Evolutionary conservation across 208 protist genomes (phyloP), one percentile per base, ranked within the genome.

Genomic region (Trypanosoma rangeli): DNA sequence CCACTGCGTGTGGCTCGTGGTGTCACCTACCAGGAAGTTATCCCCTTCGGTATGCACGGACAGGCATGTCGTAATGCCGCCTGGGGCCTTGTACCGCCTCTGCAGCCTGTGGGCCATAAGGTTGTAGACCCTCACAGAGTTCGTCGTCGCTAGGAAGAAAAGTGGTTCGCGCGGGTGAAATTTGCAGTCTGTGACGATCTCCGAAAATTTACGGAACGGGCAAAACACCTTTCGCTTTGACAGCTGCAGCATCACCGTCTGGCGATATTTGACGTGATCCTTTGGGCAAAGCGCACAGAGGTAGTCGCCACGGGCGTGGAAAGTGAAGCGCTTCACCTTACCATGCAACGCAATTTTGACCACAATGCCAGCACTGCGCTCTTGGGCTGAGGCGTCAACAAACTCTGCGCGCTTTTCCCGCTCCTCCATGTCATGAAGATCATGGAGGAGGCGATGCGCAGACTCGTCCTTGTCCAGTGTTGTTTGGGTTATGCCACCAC

Each of bases 161-260:
- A 46, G 42, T 37, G 99, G 99, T 87, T 99, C 97, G 22, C 86
- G 96, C 29, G 99, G 98, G 79, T 99, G 98, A 84, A 99, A 99
- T 44, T 82, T 79, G 71, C 93, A 97, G 87, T 97, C 92, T 31
- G 89, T 95, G 66, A 97, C 89, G 18, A 94, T 77, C 68, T 96
- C 90, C 22, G 89, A 82, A 67, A 97, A 95, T 74, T 96, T 95
- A 58, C 91, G 85, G 80, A 97, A 97, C 0, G 94, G 94, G 69
- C 90, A 97, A 76, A 97, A 94, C 3, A 94, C 86, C 64, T 92
- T 94, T 42, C 89, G 90, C 78, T 94, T 96, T n/a, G 86, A 93
- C 33, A 97, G 80, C 74, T 97, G 91, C 61, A 97, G 80, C 87
- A 97, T 94, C 58, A 97, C 89, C 18, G 89, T 94, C 78, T 96